Evolutionary conservation across 345 rosid species (phyloP), one percentile per base, ranked within the genome.

Genomic region (Schrenkiella parvula): DNA sequence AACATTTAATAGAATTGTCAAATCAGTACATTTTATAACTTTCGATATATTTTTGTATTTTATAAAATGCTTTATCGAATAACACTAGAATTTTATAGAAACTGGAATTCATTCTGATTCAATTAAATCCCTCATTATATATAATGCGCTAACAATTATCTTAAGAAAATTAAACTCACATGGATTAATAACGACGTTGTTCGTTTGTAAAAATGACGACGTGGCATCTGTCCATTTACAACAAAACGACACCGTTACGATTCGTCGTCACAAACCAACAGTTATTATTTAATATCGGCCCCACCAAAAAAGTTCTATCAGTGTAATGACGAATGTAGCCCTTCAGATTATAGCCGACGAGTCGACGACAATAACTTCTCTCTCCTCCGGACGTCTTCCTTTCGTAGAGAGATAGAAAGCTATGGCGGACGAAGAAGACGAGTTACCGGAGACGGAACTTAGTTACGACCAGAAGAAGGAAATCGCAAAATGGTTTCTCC

Each of bases 401-500:
- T 6, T 39, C 19, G 6, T 25, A 42, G 50, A 80, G 47, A 52
- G 1, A 21, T 43, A 18, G 55, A 52, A 69, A 61, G 48, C 39
- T 9, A 85, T 86, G 89, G 95, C 87, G 68, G 97, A 80, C 12
- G 89, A 82, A 66, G 85, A 80, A 29, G 75, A 78, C 19, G 81
- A 68, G 54, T 72, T 61, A 60, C 71, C 53, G 54, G 87, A 82
- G 51, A 80, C 69, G 9, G 95, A 88, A 66, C 82, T 88, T 19
- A 88, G 80, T 82, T 72, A 74, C 62, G 79, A 86, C 38, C 98
- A 89, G 73, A 95, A 88, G 87, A 89, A 82, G 80, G 98, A 95
- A 80, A 95, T 95, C 84, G 97, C 99, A 5, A 95, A 88, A 80
- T 95, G 99, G 99, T 92, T 95, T 84, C 89, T 95, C 66, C 92